Evolutionary conservation across 257 asterid species (phyloP), one percentile per base, ranked within the genome.

Genomic region (Ballota nigra): DNA sequence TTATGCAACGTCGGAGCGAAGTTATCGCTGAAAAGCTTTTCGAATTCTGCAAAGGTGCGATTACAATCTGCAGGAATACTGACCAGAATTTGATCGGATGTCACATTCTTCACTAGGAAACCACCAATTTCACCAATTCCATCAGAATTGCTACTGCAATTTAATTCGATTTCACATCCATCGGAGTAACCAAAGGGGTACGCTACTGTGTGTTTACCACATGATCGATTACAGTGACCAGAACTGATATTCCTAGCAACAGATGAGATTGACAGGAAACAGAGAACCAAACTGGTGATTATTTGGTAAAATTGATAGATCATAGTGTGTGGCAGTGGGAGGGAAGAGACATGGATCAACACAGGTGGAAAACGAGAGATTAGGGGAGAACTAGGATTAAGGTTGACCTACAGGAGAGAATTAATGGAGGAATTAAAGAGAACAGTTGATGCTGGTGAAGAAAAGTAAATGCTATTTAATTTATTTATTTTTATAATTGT

Each of bases 141-240:
- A 0, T 8, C 12, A 9, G 28, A 15, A 4, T 5, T 61, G 0
- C 2, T 5, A 43, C 56, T 67, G 24, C 87, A 83, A 16, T 67
- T 28, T 26, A 88, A 71, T 36, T 24, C 77, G 73, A 88, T 81
- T 31, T 7, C 24, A 52, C 88, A 88, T 19, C 69, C 71, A 1
- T 64, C 18, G 0, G 82, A 74, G 80, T 86, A 86, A 1, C 95
- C 95, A 53, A 88, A 86, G 1, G 95, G 95, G 57, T 79, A 84
- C 12, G 70, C 76, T 8, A 88, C 71, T 12, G 12, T 16, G 20
- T 6, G 3, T 22, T 3, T 2, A 4, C 76, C 77, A 65, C 86
- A 82, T 8, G 18, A n/a, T 24, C 51, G 80, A 47, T 31, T 0
- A 57, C 95, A 88, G 12, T 12, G 4, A 4, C 15, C 1, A 26